Evolutionary conservation across 805 yeast genomes (phyloP), one percentile per base, ranked within the genome.

Genomic region (Kurtzmaniella cleridarum): DNA sequence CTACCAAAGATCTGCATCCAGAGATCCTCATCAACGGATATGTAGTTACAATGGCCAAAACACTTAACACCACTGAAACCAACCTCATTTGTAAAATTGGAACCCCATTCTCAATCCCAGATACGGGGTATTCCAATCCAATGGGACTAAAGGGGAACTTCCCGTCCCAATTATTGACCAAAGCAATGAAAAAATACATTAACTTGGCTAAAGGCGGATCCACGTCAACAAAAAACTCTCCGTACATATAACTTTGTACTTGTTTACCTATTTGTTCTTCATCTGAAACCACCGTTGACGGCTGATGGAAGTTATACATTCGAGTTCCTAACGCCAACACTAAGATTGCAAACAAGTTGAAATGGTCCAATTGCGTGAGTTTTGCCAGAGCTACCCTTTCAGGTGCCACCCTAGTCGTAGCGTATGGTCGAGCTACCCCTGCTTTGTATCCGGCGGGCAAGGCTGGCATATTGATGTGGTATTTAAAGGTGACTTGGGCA

Each of bases 191-290:
- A 24, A 76, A 78, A 49, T 71, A 79, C 10, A 79, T 55, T 58
- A 84, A 59, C 47, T 81, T 79, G 29, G 75, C 80, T 37, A 84
- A 61, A 3, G 91, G 90, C 9, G 91, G 90, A 46, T 82, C 83
- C 20, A 81, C 81, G 50, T 81, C 89, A 49, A 82, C 65, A 58
- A 80, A 82, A 55, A 77, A 81, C 30, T 72, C 66, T 17, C 86
- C 85, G 37, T 64, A 64, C 46, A 69, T 69, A 57, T 79, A 78
- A 28, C 68, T 62, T 32, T 56, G 49, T 7, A 68, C 64, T 46
- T 56, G 66, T 1, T 60, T 59, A 5, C 70, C 68, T 30, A 66
- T 57, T 43, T 70, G 73, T 1, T 60, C 59, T 44, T 76, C 80
- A 47, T 72, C 78, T 45, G 71, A 71, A n/a, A 72, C 68, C 15